Percentiles rank a stretch among this genome's conserved stretches.
Evolutionary conservation across 139 green algal genomes (phyloP).

Genomic region (Nannochloris sp.): DNA sequence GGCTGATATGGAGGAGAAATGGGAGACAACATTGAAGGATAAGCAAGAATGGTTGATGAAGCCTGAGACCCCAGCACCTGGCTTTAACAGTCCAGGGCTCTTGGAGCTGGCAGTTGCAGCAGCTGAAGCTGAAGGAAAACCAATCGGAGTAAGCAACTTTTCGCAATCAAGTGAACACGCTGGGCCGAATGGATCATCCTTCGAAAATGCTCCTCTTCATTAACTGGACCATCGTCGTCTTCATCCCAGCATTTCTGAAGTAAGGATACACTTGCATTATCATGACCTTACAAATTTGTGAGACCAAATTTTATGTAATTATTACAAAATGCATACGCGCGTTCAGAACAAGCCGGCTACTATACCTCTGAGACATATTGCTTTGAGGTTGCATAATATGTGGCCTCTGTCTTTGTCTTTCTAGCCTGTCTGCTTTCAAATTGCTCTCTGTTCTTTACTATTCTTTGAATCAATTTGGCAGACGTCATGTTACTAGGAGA

Average conservation of each 20-base stretch:
- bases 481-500: slow-evolving; percentile 69
- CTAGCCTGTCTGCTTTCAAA: slow-evolving; percentile 67
- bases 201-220: too few relatives aligned
- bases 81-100: slow-evolving; percentile 12
- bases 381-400: slow-evolving; percentile 41
- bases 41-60: slow-evolving; percentile 64
- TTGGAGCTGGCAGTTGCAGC: slow-evolving; percentile 19
- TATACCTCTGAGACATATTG: slow-evolving; percentile 32
- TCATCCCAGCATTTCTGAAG: too few relatives aligned
- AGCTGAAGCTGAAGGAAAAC: slow-evolving; percentile 7
- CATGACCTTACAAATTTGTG: too few relatives aligned
- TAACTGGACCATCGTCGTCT: too few relatives aligned
- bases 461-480: slow-evolving; percentile 81
- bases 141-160: not conserved
- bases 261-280: too few relatives aligned
- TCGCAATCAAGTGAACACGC: not conserved
- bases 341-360: not conserved
- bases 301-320: too few relatives aligned
- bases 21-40: slow-evolving; percentile 47
- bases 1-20: slow-evolving; percentile 66
- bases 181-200: not conserved
- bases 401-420: slow-evolving; percentile 40
- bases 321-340: not conserved
- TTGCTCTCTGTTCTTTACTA: slow-evolving; percentile 76
- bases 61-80: slow-evolving; percentile 23